Percentiles rank a stretch among this genome's conserved stretches.
These are phyloP conservation scores for Brassica balearica DNA, from an alignment of 441 rosid species.

Conservation along the genomic window DNA sequence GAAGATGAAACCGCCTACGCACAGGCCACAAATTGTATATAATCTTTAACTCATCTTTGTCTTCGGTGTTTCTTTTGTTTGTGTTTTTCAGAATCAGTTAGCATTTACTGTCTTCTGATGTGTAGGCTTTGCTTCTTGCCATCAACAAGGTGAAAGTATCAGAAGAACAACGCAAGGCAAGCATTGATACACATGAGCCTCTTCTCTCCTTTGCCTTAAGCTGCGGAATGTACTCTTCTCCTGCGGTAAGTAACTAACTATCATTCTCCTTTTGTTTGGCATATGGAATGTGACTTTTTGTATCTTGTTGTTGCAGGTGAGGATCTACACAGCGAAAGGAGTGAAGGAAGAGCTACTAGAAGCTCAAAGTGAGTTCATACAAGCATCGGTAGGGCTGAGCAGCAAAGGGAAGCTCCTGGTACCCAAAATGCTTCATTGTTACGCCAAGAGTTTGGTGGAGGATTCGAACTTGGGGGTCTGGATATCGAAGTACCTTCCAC, in stretches of 20 bases:
- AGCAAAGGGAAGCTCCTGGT: constrained; percentile 86
- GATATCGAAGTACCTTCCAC: constrained; percentile 87
- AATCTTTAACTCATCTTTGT: constrained; percentile 25
- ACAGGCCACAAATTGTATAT: constrained; percentile 87
- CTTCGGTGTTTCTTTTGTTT: not conserved
- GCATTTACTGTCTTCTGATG: constrained; percentile 15
- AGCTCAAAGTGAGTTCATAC: constrained; percentile 80
- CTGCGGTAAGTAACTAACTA: constrained; percentile 60
- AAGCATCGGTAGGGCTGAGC: constrained; percentile 87
- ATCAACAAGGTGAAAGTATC: constrained; percentile 81
- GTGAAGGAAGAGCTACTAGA: constrained; percentile 82
- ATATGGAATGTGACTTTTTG: constrained; percentile 2
- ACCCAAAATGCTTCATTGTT: constrained; percentile 88
- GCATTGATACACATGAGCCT: constrained; percentile 65
- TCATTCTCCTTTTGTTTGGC: constrained; percentile 12
- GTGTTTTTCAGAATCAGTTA: constrained; percentile 9
- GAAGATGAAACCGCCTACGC: constrained; percentile 91
- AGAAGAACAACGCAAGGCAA: constrained; percentile 74
- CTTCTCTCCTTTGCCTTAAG: constrained; percentile 81
- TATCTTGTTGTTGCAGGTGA: constrained; percentile 53
- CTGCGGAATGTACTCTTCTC: constrained; percentile 93
- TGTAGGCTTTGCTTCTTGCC: constrained; percentile 84
- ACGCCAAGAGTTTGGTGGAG: constrained; percentile 71
- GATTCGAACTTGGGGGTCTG: constrained; percentile 81
- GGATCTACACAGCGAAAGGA: constrained; percentile 70